phyloP scores from a whole-genome alignment of 352 stramenopile species.

The Pythium vanterpoolii region DNA sequence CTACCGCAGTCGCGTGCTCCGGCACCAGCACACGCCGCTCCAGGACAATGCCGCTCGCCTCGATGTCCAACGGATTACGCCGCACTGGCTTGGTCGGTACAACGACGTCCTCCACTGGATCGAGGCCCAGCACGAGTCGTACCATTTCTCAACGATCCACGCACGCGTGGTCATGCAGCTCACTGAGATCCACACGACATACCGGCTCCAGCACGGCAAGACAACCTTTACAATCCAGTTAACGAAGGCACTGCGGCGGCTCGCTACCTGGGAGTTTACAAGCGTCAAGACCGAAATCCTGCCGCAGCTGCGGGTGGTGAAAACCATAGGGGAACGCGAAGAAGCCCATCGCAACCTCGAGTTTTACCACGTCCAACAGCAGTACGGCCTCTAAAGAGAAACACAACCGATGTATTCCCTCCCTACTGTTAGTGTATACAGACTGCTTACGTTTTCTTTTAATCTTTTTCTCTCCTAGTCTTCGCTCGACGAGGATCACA shows the following conservation, averaged over 20 bases:
- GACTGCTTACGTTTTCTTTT: not conserved
- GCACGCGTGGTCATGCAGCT: conserved; percentile 47
- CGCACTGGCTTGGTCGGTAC: conserved; percentile 41
- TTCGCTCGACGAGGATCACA: not conserved
- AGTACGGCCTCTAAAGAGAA: too few relatives aligned
- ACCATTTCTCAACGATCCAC: conserved; percentile 51
- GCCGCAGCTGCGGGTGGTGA: conserved; percentile 21
- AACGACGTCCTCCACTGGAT: conserved; percentile 32
- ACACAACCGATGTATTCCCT: not conserved
- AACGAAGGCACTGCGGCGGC: conserved; percentile 15
- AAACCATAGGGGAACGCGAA: conserved; percentile 32
- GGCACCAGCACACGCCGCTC: conserved; percentile 27
- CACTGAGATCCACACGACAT: conserved; percentile 32
- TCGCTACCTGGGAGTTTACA: conserved; percentile 42
- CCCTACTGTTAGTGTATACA: conserved; percentile 5
- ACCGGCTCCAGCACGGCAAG: conserved; percentile 33
- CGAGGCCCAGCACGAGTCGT: conserved; percentile 23
- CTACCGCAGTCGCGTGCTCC: conserved; percentile 54
- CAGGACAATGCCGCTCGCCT: conserved; percentile 17
- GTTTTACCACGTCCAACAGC: conserved; percentile 54
- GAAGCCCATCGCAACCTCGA: conserved; percentile 67
- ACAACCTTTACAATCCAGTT: conserved; percentile 43
- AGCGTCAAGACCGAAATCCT: conserved; percentile 27
- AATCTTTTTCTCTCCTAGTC: not conserved
- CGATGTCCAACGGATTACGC: conserved; percentile 26